Conservation (phyloP, 1,139 yeast genomes). For the Meyerozyma sp. region DNA sequence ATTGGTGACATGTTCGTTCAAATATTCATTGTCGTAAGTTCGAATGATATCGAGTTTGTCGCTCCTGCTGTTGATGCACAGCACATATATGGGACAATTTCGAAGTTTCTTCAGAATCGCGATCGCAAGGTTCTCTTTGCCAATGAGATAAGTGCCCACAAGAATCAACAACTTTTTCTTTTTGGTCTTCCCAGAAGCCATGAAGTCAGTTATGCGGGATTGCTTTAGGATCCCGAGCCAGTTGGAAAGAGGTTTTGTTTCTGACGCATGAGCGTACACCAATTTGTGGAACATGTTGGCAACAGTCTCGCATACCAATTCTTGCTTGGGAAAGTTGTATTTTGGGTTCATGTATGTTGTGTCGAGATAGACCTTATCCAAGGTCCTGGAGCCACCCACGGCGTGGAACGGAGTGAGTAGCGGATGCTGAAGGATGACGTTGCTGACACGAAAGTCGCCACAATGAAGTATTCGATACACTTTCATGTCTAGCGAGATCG, state of each 20-base stretch:
- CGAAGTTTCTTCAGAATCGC: constrained; percentile 54
- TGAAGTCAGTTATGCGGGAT: constrained; percentile 44
- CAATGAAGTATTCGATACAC: constrained; percentile 60
- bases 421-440: constrained; percentile 35
- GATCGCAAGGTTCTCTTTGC: constrained; percentile 81
- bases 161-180: constrained; percentile 49
- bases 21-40: constrained; percentile 27
- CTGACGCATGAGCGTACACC: constrained; percentile 24
- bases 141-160: constrained; percentile 90
- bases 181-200: constrained; percentile 14
- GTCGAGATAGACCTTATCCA: constrained; percentile 68
- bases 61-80: constrained; percentile 47
- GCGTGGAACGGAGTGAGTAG: constrained; percentile 28
- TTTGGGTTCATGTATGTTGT: constrained; percentile 81
- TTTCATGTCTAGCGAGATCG: constrained; percentile 22
- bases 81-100: constrained; percentile 40
- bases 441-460: constrained; percentile 82
- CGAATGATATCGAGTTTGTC: constrained; percentile 39
- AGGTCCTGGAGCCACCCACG: constrained; percentile 4
- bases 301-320: constrained; percentile 54
- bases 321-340: constrained; percentile 75
- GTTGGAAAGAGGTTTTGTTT: constrained; percentile 6
- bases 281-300: constrained; percentile 48
- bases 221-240: constrained; percentile 38
- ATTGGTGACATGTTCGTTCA: constrained; percentile 24